Evolutionary conservation across 805 yeast genomes (phyloP), one percentile per base, ranked within the genome.

Genomic region (Debaryomyces tyrocola): DNA sequence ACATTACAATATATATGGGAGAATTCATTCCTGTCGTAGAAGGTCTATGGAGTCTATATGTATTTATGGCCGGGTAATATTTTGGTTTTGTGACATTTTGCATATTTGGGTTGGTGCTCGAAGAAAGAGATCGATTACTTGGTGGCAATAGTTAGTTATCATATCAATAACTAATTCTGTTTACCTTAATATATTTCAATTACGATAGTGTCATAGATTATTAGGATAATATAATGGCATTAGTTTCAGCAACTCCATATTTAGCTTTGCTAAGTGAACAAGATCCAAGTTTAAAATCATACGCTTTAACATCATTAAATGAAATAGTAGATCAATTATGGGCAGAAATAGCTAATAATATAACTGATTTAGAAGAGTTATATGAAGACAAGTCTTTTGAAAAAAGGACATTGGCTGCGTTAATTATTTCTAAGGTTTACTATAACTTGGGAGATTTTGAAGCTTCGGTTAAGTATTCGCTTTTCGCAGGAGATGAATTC

Each of bases 301-400:
- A 89, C 63, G 99, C 98, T 15, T 78, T 94, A 60, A 74, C 84
- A 46, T 84, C 96, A 15, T 80, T 94, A 54, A 87, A 90, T 63
- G 78, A 73, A 21, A 79, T 87, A 42, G 97, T 90, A 43, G 96
- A 90, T 70, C 91, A 89, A 66, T 77, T 90, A 48, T 94, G 99
- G 99, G 90, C 99, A 2, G 98, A 94, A 73, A 87, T 94, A 47
- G 96, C 99, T 47, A 94, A 94, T 69, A 84, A 80, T 60, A 81
- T 94, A 50, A 75, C 88, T 24, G 90, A 87, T 45, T 87, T 94
- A 59, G 99, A 94, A 70, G 96, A 90, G 53, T 74, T 94, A 45
- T 90, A 85, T 59, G 98, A 94, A 69, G 96, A 92, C 64, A 77
- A 79, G 48, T 66, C 77, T 20, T 94, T 92, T 67, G 82, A 83